A percentile compares a stretch with the other conserved stretches of the same genome.
Evolutionary conservation across 2,329 filamentous ascomycete species (phyloP).

Genomic region (Ophiostoma triangulosporum): DNA sequence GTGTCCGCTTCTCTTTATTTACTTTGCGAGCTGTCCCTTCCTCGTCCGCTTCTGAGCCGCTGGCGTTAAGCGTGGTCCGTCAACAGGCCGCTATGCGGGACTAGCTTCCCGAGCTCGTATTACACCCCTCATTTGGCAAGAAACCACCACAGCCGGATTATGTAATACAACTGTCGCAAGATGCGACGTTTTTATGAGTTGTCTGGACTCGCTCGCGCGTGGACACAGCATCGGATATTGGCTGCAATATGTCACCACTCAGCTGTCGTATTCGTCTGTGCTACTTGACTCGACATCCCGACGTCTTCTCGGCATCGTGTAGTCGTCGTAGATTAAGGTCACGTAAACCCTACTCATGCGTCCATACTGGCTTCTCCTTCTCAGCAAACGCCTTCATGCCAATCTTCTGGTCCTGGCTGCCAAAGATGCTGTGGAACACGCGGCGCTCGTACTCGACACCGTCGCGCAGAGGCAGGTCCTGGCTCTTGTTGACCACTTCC

Average conservation of each 20-base stretch:
- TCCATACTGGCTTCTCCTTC: conserved; percentile 90
- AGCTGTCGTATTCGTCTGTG: neutral
- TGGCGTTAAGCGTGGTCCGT: too few species aligned
- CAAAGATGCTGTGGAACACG: conserved; percentile 87
- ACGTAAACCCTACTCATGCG: conserved; percentile 45
- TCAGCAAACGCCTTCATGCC: conserved; percentile 91
- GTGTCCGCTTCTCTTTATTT: too few species aligned
- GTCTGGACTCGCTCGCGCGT: neutral
- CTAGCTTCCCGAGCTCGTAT: conserved; percentile 1
- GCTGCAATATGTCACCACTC: neutral
- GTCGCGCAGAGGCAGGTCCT: conserved; percentile 75
- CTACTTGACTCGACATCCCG: neutral
- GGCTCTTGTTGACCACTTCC: conserved; percentile 98
- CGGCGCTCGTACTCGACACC: conserved; percentile 91
- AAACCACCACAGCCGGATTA: neutral
- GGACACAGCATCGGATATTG: neutral
- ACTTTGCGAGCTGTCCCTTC: too few species aligned
- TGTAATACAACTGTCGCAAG: neutral
- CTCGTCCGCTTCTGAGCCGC: too few species aligned
- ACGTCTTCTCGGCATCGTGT: too few species aligned
- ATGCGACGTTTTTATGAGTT: neutral
- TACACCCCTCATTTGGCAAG: neutral
- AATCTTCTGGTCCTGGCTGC: conserved; percentile 92
- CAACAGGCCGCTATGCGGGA: neutral
- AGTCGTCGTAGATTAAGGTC: too few species aligned